Base-by-base conservation (phyloP, 2,329 filamentous ascomycete genomes). In the Seiridium unicorne region DNA sequence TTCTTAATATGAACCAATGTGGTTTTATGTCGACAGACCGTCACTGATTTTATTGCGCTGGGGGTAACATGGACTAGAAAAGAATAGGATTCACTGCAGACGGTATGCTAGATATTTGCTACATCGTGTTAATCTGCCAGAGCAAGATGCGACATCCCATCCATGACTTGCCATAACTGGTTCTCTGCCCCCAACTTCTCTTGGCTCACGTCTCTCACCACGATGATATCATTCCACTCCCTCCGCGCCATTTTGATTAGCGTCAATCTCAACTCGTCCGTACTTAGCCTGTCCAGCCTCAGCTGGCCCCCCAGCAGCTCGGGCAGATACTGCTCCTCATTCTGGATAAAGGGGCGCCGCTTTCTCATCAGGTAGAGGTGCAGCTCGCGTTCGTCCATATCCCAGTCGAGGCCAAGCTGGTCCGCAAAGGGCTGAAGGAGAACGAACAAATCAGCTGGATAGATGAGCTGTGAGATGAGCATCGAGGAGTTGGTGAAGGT, bases 361-460 rank as follows among this genome's bases (percentile, higher is more conserved):
- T 46, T 13, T 8, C 31, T 3, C 32, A 48, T 47, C 55, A 31
- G 10, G 13, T n/a, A 13, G 6, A 51, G 13, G 8, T 35, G 31
- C 34, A 58, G 13, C 44, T 51, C 46, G 4, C 46, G 36, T 13
- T 36, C 8, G 36, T 42, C 55, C 32, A 42, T 31, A 32, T 58
- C 55, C 55, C 55, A 51, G 38, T 49, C 36, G 3, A 58, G 34
- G 7, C 46, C 46, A 10, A 58, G 38, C 1, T 42, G 10, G 34
- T 58, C 55, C 1, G 55, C 55, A 31, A 18, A 58, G 34, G 44
- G 55, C 46, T 51, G 55, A 4, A 58, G 18, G 8, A n/a, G 34
- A 13, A 49, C 34, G 44, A 58, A 58, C 31, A 58, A 34, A 26
- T 58, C 55, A 35, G 55, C 46, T 7, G 46, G 55, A 34, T 58